Evolutionary conservation across 2,329 filamentous ascomycete species (phyloP).

Genomic region (Hymenoscyphus occultus): DNA sequence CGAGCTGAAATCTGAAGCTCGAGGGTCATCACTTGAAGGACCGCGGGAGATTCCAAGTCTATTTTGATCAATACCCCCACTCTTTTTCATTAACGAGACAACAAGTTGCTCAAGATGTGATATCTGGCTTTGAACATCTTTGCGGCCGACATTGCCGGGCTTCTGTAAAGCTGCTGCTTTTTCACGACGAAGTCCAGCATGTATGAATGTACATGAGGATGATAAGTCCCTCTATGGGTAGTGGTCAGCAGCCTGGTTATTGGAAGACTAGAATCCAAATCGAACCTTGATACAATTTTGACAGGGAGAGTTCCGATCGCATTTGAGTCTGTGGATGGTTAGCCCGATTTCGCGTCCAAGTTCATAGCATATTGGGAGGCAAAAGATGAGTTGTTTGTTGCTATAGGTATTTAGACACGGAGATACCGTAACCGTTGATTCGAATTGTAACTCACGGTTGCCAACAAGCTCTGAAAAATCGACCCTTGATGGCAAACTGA

Average conservation of each 20-base stretch:
- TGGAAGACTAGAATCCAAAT: neutral
- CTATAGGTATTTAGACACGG: neutral
- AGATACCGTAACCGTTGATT: neutral
- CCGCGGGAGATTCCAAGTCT: neutral
- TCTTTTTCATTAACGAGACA: conserved; percentile 46
- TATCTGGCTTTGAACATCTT: conserved; percentile 52
- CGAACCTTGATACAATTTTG: conserved; percentile 46
- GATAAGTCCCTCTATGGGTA: conserved; percentile 40
- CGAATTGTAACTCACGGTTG: neutral
- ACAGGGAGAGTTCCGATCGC: conserved; percentile 52
- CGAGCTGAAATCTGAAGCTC: neutral
- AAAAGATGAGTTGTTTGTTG: neutral
- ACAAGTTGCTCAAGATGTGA: conserved; percentile 56
- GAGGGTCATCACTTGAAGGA: conserved; percentile 8
- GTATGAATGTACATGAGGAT: conserved; percentile 48
- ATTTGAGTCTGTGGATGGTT: conserved; percentile 40
- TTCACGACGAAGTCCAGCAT: conserved; percentile 40
- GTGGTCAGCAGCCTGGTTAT: neutral
- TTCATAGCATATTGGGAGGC: neutral
- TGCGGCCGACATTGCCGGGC: conserved; percentile 24
- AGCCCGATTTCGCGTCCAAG: neutral
- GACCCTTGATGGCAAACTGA: neutral
- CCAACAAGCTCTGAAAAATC: neutral
- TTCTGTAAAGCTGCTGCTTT: conserved; percentile 21
- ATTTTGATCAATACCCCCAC: neutral